Base-by-base conservation (phyloP, 306 rosid species). In the Vicia faba region DNA sequence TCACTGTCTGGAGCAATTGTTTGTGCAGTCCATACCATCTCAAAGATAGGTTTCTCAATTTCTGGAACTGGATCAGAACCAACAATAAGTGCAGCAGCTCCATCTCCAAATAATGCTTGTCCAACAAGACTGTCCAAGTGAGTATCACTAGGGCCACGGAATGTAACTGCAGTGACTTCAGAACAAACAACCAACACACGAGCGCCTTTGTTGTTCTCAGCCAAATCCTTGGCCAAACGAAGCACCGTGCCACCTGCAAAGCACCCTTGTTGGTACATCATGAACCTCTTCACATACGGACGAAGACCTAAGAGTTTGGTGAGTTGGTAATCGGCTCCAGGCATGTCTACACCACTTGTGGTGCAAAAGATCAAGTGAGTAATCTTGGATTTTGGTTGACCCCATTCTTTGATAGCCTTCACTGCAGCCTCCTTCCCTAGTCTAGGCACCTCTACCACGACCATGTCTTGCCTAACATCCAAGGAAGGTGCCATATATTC, bases 291-390 rank as follows among this genome's bases (percentile, higher is more conserved):
- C 28, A 49, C 56, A 8, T 18, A 18, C 3, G 87, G 87, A 13
- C 87, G 85, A 33, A 88, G 91, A 11, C 89, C 91, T n/a, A 88
- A 70, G 8, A 86, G 85, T 73, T 88, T 88, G 0, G 91, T 84
- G 61, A 88, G 89, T 31, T 84, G 91, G 65, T 84, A 88, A 18
- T 88, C 91, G 1, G 87, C 87, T 0, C 89, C 89, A 1, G 89
- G 95, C 91, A 88, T 88, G 74, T 49, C 56, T 3, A 49, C 56
- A 8, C 56, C 56, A 16, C 28, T 16, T 3, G 56, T 49, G 10
- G 56, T 49, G 13, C 56, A 49, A 18, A 49, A 19, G 3, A 49
- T 19, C 2, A 49, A 19, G 26, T 49, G 56, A 3, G 56, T 49
- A 19, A 49, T 49, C 26, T 49, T 49, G 1, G 56, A 49, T 11